A percentile compares a stretch with the other conserved stretches of the same genome.
These are phyloP conservation scores for Nowakowskiella sp. DNA, from an alignment of 192 early-diverging fungal genomes.

Conservation along the genomic window DNA sequence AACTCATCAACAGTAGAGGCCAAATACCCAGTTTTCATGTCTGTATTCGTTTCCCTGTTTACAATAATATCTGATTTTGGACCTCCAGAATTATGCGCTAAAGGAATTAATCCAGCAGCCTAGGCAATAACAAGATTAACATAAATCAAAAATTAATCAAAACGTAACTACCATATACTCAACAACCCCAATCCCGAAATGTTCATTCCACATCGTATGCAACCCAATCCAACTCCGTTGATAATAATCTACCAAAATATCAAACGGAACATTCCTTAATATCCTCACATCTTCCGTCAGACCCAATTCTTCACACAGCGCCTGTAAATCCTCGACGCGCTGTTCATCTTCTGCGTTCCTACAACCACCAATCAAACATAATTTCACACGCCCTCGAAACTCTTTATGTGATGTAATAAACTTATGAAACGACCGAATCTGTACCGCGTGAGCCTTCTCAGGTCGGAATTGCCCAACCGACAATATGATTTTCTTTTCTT, in stretches of 20 bases:
- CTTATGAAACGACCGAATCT: constrained; percentile 64
- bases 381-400: constrained; percentile 26
- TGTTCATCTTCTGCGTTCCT: constrained; percentile 71
- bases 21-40: constrained; percentile 30
- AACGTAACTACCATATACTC: constrained; percentile 84
- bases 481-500: constrained; percentile 58
- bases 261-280: constrained; percentile 73
- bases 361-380: constrained; percentile 81
- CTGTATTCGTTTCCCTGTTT: constrained; percentile 18
- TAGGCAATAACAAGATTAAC: constrained; percentile 18
- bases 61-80: constrained; percentile 79
- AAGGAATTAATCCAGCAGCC: constrained; percentile 73
- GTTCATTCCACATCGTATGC: constrained; percentile 97
- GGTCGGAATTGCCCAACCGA: constrained; percentile 96
- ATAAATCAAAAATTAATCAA: constrained; percentile 5
- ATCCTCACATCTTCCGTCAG: constrained; percentile 64
- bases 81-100: constrained; percentile 79
- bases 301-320: constrained; percentile 16
- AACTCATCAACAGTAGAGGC: constrained; percentile 48
- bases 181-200: constrained; percentile 96
- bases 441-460: constrained; percentile 86
- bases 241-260: constrained; percentile 55
- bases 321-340: constrained; percentile 53
- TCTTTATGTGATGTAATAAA: constrained; percentile 56
- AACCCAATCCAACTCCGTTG: constrained; percentile 64